These are phyloP conservation scores for Peniophora sp. DNA, from an alignment of 1,284 basidiomycete genomes.

Conservation along the genomic window DNA sequence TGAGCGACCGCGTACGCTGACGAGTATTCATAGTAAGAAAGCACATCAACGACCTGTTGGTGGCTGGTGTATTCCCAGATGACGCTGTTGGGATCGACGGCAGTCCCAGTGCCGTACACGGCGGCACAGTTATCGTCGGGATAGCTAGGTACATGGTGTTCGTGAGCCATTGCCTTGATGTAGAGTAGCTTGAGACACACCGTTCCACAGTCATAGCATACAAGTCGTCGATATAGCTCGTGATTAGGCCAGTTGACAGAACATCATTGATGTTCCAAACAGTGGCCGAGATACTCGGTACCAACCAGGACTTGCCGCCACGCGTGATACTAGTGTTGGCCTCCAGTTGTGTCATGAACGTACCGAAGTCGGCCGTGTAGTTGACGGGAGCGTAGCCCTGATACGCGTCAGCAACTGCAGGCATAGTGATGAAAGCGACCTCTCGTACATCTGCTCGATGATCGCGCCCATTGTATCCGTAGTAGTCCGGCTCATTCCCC, in stretches of 20 bases:
- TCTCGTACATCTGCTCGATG: neutral
- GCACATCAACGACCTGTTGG: slow-evolving; percentile 34
- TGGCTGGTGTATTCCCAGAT: slow-evolving; percentile 55
- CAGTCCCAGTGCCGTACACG: slow-evolving; percentile 20
- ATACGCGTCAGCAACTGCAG: slow-evolving; percentile 17
- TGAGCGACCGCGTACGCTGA: slow-evolving; percentile 32
- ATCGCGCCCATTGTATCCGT: slow-evolving; percentile 20
- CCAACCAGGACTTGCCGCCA: neutral
- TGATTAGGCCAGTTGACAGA: slow-evolving; percentile 38
- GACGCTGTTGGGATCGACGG: slow-evolving; percentile 36
- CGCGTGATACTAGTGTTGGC: slow-evolving; percentile 35
- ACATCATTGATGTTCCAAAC: slow-evolving; percentile 37
- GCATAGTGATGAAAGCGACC: neutral
- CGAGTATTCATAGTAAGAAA: slow-evolving; percentile 41
- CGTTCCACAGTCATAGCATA: slow-evolving; percentile 39
- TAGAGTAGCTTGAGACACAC: slow-evolving; percentile 22
- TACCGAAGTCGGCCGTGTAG: slow-evolving; percentile 44
- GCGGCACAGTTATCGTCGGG: slow-evolving; percentile 33
- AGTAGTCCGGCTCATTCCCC: slow-evolving; percentile 72
- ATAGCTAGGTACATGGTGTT: slow-evolving; percentile 29
- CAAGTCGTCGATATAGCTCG: slow-evolving; percentile 28
- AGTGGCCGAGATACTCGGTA: slow-evolving; percentile 35
- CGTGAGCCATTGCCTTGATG: neutral
- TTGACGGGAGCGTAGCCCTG: slow-evolving; percentile 33
- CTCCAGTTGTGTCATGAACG: slow-evolving; percentile 21